Conservation (phyloP, 306 rosid species). For the Gastrolobium bilobum region DNA sequence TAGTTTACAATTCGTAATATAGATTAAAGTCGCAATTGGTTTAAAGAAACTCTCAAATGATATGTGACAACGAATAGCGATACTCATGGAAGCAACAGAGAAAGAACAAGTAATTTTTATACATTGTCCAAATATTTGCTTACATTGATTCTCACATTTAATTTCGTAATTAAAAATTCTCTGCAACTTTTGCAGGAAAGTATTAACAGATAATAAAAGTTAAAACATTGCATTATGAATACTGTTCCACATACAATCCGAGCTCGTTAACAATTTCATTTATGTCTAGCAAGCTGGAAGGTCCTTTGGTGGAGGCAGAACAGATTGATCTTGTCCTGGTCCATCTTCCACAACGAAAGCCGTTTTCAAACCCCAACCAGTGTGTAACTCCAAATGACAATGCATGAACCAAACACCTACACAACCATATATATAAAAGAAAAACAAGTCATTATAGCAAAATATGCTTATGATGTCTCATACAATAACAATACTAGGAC, state of each 20-base stretch:
- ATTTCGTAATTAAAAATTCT: constrained; percentile 51
- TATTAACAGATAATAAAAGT: constrained; percentile 37
- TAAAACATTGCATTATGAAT: constrained; percentile 32
- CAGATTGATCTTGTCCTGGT: constrained; percentile 68
- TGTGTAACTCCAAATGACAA: constrained; percentile 89
- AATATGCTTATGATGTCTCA: constrained; percentile 1
- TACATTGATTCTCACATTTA: constrained; percentile 33
- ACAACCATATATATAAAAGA: constrained; percentile 17
- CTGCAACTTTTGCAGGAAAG: constrained; percentile 57
- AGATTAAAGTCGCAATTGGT: too few relatives aligned
- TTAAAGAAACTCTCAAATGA: too few relatives aligned
- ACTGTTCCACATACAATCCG: constrained; percentile 24
- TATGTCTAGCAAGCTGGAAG: constrained; percentile 70
- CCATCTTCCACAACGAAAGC: constrained; percentile 92
- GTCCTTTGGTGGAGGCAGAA: constrained; percentile 83
- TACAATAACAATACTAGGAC: background rate
- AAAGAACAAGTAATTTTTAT: constrained; percentile 29
- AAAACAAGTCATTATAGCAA: constrained; percentile 8
- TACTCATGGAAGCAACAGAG: background rate
- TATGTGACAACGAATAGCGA: background rate
- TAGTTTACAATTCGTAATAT: too few relatives aligned
- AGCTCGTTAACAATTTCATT: constrained; percentile 2
- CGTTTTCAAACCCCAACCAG: constrained; percentile 92
- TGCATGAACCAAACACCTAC: constrained; percentile 95
- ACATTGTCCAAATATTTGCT: constrained; percentile 36